Evolutionary conservation across 2,329 filamentous ascomycete genomes (phyloP).

Genomic region (Tolypocladium inflatum): DNA sequence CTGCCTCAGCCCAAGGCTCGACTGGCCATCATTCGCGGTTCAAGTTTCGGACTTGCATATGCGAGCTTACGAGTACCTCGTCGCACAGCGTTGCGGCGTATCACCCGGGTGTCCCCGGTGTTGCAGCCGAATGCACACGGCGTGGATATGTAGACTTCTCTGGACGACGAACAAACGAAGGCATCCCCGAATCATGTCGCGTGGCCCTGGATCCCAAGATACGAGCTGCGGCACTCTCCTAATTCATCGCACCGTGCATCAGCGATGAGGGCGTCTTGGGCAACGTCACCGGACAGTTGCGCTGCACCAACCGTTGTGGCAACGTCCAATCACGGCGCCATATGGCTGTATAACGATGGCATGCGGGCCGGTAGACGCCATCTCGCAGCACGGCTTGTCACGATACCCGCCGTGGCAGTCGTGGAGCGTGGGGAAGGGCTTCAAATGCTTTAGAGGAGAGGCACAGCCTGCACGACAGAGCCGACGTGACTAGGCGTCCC

Average conservation of each 20-base stretch:
- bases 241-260: neutral
- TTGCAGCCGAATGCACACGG: neutral
- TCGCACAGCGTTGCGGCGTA: neutral
- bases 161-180: neutral
- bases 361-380: neutral
- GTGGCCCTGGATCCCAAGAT: neutral
- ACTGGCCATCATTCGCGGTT: neutral
- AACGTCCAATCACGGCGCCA: neutral
- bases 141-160: neutral
- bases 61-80: neutral
- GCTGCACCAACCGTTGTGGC: neutral
- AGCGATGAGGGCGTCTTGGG: neutral
- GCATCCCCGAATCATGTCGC: neutral
- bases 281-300: neutral
- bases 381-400: neutral
- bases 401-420: neutral
- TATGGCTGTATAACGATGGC: neutral
- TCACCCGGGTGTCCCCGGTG: neutral
- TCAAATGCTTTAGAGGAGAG: neutral
- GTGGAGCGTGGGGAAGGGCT: neutral
- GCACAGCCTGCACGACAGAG: neutral
- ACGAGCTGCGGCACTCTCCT: no score
- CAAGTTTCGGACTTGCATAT: neutral
- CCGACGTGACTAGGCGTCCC: neutral
- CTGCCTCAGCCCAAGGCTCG: neutral